phyloP scores from a whole-genome alignment of 371 early-diverging fungal genomes.

The Mucor circinelloides region DNA sequence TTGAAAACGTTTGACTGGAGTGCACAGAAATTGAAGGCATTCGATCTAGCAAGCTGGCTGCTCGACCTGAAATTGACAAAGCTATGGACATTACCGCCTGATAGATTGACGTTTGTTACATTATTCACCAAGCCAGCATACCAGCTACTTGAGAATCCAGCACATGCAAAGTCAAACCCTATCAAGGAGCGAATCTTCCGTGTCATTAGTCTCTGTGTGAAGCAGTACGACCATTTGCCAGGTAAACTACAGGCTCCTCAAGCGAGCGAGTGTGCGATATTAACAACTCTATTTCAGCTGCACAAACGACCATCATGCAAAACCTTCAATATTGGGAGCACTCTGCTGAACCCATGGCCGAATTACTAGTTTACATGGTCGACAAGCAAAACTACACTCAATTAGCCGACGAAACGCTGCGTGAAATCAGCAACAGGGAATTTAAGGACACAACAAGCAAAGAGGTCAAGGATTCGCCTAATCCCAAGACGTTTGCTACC shows the following conservation, averaged over 20 bases:
- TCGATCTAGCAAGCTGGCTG: conserved; percentile 58
- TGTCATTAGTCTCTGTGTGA: conserved; percentile 66
- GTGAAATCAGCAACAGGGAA: conserved; percentile 66
- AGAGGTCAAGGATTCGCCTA: conserved; percentile 71
- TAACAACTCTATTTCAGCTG: conserved; percentile 41
- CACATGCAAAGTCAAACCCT: conserved; percentile 58
- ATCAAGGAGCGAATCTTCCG: conserved; percentile 65
- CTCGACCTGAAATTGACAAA: conserved; percentile 72
- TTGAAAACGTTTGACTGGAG: conserved; percentile 62
- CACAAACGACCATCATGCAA: conserved; percentile 85
- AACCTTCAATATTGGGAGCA: conserved; percentile 93
- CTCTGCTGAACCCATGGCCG: conserved; percentile 90
- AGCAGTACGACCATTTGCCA: conserved; percentile 74
- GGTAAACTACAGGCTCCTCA: conserved; percentile 33
- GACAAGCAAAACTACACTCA: conserved; percentile 70
- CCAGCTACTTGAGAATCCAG: conserved; percentile 79
- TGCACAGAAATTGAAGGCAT: conserved; percentile 50
- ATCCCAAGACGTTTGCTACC: conserved; percentile 79
- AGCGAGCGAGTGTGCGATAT: neutral
- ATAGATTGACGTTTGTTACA: conserved; percentile 78
- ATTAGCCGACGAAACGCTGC: conserved; percentile 80
- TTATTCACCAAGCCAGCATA: conserved; percentile 86
- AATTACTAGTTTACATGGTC: conserved; percentile 70
- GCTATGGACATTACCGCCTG: conserved; percentile 80
- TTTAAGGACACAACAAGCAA: conserved; percentile 57